Evolutionary conservation across 768 basidiomycete genomes (phyloP).

Genomic region (Melanogaster broomeanus): DNA sequence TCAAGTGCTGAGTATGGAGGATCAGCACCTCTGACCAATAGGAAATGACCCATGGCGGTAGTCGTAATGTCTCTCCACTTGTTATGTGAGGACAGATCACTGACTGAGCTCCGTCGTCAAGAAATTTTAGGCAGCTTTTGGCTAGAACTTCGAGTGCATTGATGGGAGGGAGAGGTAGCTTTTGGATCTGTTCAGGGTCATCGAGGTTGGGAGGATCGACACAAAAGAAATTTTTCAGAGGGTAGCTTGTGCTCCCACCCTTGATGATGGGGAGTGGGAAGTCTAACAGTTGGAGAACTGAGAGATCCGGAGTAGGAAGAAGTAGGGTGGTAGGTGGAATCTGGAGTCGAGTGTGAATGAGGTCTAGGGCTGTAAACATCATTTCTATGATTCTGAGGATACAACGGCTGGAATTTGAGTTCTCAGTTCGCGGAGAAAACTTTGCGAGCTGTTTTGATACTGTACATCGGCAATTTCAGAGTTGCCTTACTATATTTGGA

Average conservation of each 20-base stretch:
- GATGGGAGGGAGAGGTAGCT: background rate
- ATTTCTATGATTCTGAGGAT: no score
- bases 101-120: no score
- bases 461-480: no score
- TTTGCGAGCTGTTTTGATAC: no score
- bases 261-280: background rate
- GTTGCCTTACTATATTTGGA: no score
- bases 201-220: background rate
- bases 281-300: background rate
- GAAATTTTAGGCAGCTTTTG: background rate
- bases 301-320: conserved; percentile 5
- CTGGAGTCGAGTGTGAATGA: no score
- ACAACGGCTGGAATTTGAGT: no score
- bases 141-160: background rate
- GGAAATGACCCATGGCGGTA: background rate
- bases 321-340: no score
- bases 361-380: no score
- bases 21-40: background rate
- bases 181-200: background rate
- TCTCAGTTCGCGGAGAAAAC: no score
- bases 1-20: no score
- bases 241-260: background rate
- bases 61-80: background rate
- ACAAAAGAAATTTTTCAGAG: background rate
- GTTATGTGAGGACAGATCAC: background rate